These are phyloP conservation scores for Diutina ranongensis DNA, from an alignment of 1,139 yeast species.

Conservation along the genomic window DNA sequence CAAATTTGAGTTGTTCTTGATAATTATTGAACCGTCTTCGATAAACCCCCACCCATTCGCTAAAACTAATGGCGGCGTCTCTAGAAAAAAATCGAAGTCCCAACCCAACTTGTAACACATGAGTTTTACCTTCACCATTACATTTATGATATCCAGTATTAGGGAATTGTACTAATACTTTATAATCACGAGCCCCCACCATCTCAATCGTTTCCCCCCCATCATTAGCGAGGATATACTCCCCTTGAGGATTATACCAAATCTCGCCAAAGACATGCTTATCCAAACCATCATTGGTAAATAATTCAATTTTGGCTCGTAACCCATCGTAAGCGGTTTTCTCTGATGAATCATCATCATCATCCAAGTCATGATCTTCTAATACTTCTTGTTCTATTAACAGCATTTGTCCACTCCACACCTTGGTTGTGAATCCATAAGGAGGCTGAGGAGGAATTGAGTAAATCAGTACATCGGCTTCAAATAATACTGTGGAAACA, in stretches of 20 bases:
- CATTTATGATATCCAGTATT: background rate
- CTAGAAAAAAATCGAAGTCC: background rate
- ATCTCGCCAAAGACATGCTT: background rate
- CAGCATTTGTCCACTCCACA: background rate
- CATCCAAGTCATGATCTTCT: background rate
- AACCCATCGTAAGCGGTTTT: background rate
- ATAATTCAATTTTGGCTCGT: background rate
- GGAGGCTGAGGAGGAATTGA: slow-evolving; percentile 1
- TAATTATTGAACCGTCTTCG: background rate
- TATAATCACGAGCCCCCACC: background rate
- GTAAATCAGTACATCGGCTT: slow-evolving; percentile 1
- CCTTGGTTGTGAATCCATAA: background rate
- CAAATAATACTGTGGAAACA: slow-evolving; percentile 1
- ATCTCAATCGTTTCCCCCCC: slow-evolving; percentile 2
- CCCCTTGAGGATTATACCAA: slow-evolving; percentile 1
- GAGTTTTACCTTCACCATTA: background rate
- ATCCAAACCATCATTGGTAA: background rate
- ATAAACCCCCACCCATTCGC: slow-evolving; percentile 1
- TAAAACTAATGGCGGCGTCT: slow-evolving; percentile 1
- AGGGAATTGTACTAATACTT: background rate
- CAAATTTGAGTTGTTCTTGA: background rate
- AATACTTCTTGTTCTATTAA: slow-evolving; percentile 1
- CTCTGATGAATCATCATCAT: background rate
- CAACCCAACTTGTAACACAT: slow-evolving; percentile 1
- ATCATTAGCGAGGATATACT: background rate